Evolutionary conservation across 2,329 filamentous ascomycete genomes (phyloP).

Genomic region (Sporothrix pseudoabietina): DNA sequence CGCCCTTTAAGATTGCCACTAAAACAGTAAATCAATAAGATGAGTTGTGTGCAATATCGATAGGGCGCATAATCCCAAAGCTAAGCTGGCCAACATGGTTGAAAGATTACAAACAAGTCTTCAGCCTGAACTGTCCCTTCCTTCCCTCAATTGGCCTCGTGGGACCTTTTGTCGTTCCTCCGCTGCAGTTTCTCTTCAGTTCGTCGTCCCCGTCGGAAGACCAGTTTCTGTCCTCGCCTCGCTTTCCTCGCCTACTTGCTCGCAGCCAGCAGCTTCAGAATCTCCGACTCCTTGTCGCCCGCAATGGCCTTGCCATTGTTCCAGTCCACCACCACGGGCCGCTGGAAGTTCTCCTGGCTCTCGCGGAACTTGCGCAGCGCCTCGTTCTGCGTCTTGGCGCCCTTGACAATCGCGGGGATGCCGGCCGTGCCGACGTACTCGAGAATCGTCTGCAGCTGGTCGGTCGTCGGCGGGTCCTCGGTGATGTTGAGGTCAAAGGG

Average conservation of each 20-base stretch:
- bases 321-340: constrained; percentile 91
- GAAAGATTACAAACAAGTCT: background rate
- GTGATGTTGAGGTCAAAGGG: constrained; percentile 74
- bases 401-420: constrained; percentile 66
- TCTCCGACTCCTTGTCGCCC: constrained; percentile 84
- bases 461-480: constrained; percentile 61
- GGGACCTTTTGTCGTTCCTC: background rate
- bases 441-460: constrained; percentile 45
- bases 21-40: background rate
- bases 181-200: background rate
- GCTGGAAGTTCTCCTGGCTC: constrained; percentile 66
- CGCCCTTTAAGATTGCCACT: background rate
- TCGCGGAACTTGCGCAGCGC: constrained; percentile 78
- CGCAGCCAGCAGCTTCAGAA: constrained; percentile 72
- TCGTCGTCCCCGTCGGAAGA: background rate
- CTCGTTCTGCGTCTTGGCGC: constrained; percentile 72
- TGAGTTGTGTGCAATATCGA: background rate
- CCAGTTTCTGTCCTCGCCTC: background rate
- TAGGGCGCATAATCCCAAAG: background rate
- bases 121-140: background rate
- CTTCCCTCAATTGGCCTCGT: background rate
- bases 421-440: constrained; percentile 61
- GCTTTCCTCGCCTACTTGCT: constrained; percentile 13
- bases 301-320: constrained; percentile 79
- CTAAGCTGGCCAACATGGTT: background rate